A percentile compares a stretch with the other conserved stretches of the same genome.
phyloP scores from a whole-genome alignment of 805 yeast species.

The Metschnikowia similis region DNA sequence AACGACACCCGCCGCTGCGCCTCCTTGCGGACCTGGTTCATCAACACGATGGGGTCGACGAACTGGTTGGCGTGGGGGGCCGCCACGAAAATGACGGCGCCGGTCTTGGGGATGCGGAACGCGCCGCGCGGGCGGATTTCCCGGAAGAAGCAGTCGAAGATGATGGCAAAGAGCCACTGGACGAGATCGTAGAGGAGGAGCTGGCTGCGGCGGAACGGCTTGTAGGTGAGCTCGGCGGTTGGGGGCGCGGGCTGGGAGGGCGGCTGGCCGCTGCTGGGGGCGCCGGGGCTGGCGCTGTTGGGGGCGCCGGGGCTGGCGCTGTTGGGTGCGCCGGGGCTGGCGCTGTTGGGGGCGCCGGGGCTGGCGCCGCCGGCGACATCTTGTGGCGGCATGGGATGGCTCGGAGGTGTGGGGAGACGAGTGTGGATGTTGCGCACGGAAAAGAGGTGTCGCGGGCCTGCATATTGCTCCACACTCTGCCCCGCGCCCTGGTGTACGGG shows the following conservation, averaged over 20 bases:
- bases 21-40: constrained; percentile 71
- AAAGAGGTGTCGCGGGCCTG: background rate
- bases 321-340: no score
- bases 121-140: constrained; percentile 90
- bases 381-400: background rate
- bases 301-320: background rate
- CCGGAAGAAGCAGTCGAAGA: constrained; percentile 72
- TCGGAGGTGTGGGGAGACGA: no score
- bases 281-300: background rate
- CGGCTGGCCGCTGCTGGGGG: no score
- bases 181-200: constrained; percentile 44
- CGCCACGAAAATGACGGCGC: constrained; percentile 88
- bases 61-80: constrained; percentile 98
- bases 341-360: no score
- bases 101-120: constrained; percentile 59
- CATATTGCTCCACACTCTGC: background rate
- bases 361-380: background rate
- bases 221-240: constrained; percentile 8
- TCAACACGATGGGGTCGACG: constrained; percentile 73
- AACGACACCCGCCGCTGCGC: constrained; percentile 71
- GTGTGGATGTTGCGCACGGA: background rate
- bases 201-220: constrained; percentile 13
- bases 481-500: no score
- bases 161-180: constrained; percentile 44
- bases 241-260: background rate